Conservation (phyloP, 768 basidiomycete species). For the Antrodiella citrinella region DNA sequence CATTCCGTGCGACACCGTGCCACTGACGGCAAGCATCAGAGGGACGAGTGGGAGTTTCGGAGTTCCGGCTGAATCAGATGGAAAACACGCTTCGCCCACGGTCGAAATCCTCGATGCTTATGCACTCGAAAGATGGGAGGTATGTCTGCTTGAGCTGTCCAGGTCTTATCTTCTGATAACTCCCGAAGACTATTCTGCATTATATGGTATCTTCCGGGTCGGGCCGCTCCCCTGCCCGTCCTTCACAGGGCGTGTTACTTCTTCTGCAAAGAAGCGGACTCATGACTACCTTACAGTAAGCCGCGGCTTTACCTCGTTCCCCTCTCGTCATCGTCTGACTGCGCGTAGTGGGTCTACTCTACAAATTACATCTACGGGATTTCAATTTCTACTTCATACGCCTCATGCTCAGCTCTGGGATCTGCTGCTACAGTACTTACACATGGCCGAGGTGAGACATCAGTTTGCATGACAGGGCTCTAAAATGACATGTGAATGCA, state of each 20-base stretch:
- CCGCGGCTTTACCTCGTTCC: conserved; percentile 8
- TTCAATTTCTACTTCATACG: conserved; percentile 92
- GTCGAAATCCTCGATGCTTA: conserved; percentile 67
- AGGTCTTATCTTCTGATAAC: neutral
- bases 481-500: neutral
- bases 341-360: conserved; percentile 41
- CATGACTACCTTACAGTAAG: conserved; percentile 70
- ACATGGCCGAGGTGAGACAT: conserved; percentile 63
- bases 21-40: conserved; percentile 26
- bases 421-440: conserved; percentile 82
- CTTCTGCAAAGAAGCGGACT: conserved; percentile 79
- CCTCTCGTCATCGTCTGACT: neutral
- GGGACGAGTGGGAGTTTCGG: conserved; percentile 82
- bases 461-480: neutral
- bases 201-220: conserved; percentile 95
- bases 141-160: conserved; percentile 23
- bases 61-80: conserved; percentile 58
- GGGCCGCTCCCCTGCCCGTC: conserved; percentile 65
- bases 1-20: neutral
- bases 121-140: conserved; percentile 90
- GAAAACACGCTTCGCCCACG: conserved; percentile 44
- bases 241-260: conserved; percentile 77
- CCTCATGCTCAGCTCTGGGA: conserved; percentile 96
- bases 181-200: conserved; percentile 79
- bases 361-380: conserved; percentile 89